Evolutionary conservation across 2,329 filamentous ascomycete species (phyloP), one percentile per base, ranked within the genome.

Genomic region (Neofusicoccum laricinum): DNA sequence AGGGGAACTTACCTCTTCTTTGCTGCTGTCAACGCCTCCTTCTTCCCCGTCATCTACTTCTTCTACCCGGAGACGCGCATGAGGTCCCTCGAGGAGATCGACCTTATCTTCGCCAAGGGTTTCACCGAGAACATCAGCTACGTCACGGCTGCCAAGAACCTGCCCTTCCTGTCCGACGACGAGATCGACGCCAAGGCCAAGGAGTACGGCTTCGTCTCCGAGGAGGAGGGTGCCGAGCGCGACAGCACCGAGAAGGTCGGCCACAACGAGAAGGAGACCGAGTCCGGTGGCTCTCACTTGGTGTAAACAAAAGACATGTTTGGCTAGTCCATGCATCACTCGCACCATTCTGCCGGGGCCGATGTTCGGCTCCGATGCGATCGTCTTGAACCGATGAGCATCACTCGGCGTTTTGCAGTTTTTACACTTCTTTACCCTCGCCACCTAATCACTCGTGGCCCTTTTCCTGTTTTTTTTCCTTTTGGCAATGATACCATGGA

Each of bases 51-150:
- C 65, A 82, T 84, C 70, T 82, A 79, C 72, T 81, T 85, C 76
- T 83, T 85, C 76, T 83, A 86, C 70, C 81, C 81, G 0, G 82
- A 84, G 71, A 82, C 82, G 1, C 77, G 77, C 25, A 78, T 77
- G 62, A 81, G 78, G 57, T 85, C 85, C 68, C 82, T 85, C 0
- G 84, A 85, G 43, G 84, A 87, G 67, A 82, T 87, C 50, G 83
- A 86, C 32, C 80, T 70, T 45, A 72, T 75, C 64, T 69, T 70
- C 58, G 66, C 69, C 15, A 87, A 87, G 77, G 85, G 85, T 11
- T 80, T 80, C 68, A 72, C 79, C 34, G 86, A 88, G 74, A 83
- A 85, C 1, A 87, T 85, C 4, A 84, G 81, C 4, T 87, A 88
- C 66, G 85, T 88, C 62, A 78, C 79, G 67, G 86, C 86, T 4